Evolutionary conservation across 805 yeast species (phyloP).

Genomic region (Blastobotrys robertii): DNA sequence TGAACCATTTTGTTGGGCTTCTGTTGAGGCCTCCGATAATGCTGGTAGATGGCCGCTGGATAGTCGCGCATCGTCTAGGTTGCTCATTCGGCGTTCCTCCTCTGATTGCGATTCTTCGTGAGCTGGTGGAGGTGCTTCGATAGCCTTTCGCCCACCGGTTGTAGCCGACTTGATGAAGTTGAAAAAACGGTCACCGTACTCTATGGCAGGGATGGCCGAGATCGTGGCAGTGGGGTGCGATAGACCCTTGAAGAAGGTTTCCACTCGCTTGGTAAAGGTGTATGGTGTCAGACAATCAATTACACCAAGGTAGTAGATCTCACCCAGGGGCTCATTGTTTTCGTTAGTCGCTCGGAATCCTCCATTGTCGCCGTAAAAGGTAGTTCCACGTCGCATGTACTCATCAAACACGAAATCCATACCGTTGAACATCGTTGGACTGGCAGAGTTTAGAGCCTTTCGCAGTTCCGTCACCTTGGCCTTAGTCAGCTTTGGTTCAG

Average conservation of each 20-base stretch:
- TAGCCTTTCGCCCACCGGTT: neutral
- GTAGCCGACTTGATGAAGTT: conserved; percentile 41
- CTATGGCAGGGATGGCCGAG: conserved; percentile 83
- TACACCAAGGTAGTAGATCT: conserved; percentile 82
- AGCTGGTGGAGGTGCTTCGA: conserved; percentile 1
- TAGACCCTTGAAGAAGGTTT: conserved; percentile 75
- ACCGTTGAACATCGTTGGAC: conserved; percentile 26
- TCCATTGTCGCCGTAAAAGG: conserved; percentile 72
- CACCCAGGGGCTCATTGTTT: conserved; percentile 47
- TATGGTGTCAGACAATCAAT: conserved; percentile 80
- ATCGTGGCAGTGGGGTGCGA: conserved; percentile 59
- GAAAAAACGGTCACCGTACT: conserved; percentile 81
- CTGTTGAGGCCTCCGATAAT: conserved; percentile 4
- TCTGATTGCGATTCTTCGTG: conserved; percentile 1
- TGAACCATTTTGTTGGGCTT: neutral
- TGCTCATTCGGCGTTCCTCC: neutral
- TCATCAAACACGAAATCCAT: conserved; percentile 19
- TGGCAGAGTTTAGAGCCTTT: conserved; percentile 23
- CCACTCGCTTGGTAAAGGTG: conserved; percentile 55
- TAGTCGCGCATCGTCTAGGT: neutral
- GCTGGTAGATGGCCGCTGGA: conserved; percentile 2
- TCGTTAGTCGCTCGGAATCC: conserved; percentile 71
- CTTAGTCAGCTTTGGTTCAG: conserved; percentile 13
- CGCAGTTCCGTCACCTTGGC: conserved; percentile 27
- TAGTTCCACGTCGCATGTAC: conserved; percentile 29